Evolutionary conservation across 257 asterid species (phyloP).

Genomic region (Solanum chiquidenum): DNA sequence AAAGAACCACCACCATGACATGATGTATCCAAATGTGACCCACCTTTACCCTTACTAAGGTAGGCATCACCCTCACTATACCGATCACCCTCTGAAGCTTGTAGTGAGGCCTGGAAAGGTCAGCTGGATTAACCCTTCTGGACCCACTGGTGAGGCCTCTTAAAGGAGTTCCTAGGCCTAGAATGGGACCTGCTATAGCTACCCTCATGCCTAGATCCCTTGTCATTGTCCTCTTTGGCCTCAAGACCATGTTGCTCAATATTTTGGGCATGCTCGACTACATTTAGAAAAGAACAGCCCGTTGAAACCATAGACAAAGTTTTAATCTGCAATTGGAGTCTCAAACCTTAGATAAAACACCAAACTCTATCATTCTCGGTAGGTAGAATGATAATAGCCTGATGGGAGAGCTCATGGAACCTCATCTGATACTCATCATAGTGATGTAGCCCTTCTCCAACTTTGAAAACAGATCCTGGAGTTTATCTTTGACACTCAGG

Average conservation of each 20-base stretch:
- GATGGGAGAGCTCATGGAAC: no score
- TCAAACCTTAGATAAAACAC: background rate
- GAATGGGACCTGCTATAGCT: background rate
- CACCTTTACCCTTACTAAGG: background rate
- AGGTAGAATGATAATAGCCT: background rate
- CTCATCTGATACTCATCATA: background rate
- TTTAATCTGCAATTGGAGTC: background rate
- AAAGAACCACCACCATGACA: background rate
- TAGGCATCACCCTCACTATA: background rate
- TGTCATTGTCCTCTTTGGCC: background rate
- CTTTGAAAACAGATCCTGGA: background rate
- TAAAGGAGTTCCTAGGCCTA: background rate
- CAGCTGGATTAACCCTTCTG: background rate
- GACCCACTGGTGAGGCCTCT: background rate
- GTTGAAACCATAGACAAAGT: background rate
- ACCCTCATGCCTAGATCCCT: background rate
- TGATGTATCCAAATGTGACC: background rate
- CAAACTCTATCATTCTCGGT: no score
- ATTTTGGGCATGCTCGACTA: background rate
- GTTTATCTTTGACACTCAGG: no score
- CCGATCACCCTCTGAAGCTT: background rate
- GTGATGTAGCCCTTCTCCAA: background rate
- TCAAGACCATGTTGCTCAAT: background rate
- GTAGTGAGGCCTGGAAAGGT: background rate
- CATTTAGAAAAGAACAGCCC: background rate